Evolutionary conservation across 352 stramenopile genomes (phyloP), one percentile per base, ranked within the genome.

Genomic region (Pythium dissotocum): DNA sequence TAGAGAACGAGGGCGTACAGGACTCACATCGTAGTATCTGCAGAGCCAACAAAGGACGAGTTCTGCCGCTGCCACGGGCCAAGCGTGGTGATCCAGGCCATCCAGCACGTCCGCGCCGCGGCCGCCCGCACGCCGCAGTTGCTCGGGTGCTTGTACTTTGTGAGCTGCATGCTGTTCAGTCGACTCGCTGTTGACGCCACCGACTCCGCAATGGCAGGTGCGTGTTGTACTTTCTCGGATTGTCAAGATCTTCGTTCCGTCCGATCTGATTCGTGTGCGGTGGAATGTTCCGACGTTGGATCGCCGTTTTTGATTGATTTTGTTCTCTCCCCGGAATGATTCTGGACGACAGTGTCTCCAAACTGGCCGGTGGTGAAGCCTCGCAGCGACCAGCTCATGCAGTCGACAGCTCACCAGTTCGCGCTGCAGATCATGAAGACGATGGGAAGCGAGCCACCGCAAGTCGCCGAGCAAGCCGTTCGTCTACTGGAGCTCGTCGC

Each of bases 111-210:
- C 8, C 48, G 54, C 6, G 42, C 40, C 2, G 44, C 46, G 16
- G 32, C 33, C 36, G 24, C 21, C n/a, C 44, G 28, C 40, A 51
- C 63, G 32, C 48, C 32, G 8, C 63, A 63, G 14, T 59, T 70
- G 0, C 64, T 59, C n/a, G 73, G 63, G 12, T 67, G 59, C 35
- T 64, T 89, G 21, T 72, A 77, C 36, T 87, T 80, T 51, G 70
- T 87, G 24, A 69, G 61, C n/a, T 89, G 78, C 52, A 78, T 89
- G 73, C 54, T 87, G 10, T 77, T 87, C 33, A 84, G 79, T 32
- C 72, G 75, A n/a, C 21, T 88, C 30, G 76, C 73, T 13, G 67
- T 56, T n/a, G 30, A 9, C 16, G 26, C 12, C n/a, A 42, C 75
- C 24, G 26, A 61, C 26, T 44, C 40, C 9, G 18, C 21, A 8